phyloP scores from a whole-genome alignment of 129 eudicot genomes.

The Silybum marianum region DNA sequence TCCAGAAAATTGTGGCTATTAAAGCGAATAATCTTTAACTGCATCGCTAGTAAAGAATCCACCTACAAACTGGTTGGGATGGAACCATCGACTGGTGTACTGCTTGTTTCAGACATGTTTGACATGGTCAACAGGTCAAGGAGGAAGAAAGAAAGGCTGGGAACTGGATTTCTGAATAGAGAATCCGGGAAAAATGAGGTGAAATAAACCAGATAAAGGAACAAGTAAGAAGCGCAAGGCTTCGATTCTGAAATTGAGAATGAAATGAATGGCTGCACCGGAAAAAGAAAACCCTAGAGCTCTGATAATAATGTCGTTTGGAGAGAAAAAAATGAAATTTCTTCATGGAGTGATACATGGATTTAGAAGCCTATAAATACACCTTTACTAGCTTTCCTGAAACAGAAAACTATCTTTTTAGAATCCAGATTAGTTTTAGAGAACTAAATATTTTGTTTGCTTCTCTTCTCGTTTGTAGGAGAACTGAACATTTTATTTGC shows the following conservation, averaged over 20 bases:
- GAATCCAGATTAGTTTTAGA: not conserved
- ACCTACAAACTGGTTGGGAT: not conserved
- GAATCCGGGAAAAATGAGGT: not conserved
- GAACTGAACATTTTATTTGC: not conserved
- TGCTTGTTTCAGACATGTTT: not conserved
- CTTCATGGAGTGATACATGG: not conserved
- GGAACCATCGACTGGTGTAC: not conserved
- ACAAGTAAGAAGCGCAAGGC: not conserved
- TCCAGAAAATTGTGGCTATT: not conserved
- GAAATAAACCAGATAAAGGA: not conserved
- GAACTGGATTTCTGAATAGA: not conserved
- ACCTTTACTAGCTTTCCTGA: not conserved
- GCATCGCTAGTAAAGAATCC: not conserved
- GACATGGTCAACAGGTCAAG: not conserved
- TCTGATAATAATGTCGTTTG: too few relatives aligned
- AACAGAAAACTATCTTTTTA: not conserved
- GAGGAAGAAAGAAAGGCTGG: not conserved
- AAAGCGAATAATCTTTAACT: not conserved
- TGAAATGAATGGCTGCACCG: too few relatives aligned
- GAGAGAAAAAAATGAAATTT: too few relatives aligned
- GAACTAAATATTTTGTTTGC: slow-evolving; percentile 1
- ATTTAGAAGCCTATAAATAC: not conserved
- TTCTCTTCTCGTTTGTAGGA: not conserved
- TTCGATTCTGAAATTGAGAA: too few relatives aligned
- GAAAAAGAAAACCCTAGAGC: too few relatives aligned